Conservation (phyloP, 805 yeast genomes). For the Zygoascus biomembranicola region DNA sequence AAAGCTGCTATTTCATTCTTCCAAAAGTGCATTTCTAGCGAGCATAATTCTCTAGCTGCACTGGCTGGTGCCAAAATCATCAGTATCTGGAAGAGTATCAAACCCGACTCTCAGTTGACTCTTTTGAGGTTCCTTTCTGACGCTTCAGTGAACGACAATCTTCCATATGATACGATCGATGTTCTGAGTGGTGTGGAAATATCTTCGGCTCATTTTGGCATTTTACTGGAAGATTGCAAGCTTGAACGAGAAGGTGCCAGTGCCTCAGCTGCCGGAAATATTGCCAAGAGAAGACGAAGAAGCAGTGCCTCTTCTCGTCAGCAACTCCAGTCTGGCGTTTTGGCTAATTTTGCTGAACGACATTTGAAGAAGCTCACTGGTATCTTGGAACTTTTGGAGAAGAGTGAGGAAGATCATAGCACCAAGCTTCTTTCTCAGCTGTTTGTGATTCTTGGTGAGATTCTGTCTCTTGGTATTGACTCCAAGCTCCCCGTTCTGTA, state of each 20-base stretch:
- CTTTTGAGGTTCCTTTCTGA: conserved; percentile 56
- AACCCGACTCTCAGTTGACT: conserved; percentile 47
- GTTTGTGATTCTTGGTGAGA: conserved; percentile 33
- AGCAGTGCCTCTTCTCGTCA: conserved; percentile 64
- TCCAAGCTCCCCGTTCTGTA: conserved; percentile 87
- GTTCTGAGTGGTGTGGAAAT: conserved; percentile 51
- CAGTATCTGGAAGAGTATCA: conserved; percentile 49
- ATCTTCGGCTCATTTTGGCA: conserved; percentile 47
- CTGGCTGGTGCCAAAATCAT: conserved; percentile 44
- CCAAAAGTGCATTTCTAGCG: conserved; percentile 36
- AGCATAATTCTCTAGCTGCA: conserved; percentile 24
- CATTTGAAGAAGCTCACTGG: conserved; percentile 74
- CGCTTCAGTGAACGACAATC: conserved; percentile 36
- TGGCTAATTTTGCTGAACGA: conserved; percentile 64
- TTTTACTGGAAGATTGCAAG: conserved; percentile 51
- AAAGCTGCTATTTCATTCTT: conserved; percentile 57
- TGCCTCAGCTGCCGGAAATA: conserved; percentile 14
- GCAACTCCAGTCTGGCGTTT: conserved; percentile 47
- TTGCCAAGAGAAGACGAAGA: conserved; percentile 64
- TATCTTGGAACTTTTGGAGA: conserved; percentile 71
- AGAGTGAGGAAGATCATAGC: conserved; percentile 23
- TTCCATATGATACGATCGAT: conserved; percentile 36
- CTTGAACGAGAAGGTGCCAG: conserved; percentile 38
- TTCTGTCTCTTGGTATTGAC: conserved; percentile 65
- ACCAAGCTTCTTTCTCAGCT: conserved; percentile 25